phyloP scores from a whole-genome alignment of 257 asterid genomes.

The Ocimum tenuiflorum region DNA sequence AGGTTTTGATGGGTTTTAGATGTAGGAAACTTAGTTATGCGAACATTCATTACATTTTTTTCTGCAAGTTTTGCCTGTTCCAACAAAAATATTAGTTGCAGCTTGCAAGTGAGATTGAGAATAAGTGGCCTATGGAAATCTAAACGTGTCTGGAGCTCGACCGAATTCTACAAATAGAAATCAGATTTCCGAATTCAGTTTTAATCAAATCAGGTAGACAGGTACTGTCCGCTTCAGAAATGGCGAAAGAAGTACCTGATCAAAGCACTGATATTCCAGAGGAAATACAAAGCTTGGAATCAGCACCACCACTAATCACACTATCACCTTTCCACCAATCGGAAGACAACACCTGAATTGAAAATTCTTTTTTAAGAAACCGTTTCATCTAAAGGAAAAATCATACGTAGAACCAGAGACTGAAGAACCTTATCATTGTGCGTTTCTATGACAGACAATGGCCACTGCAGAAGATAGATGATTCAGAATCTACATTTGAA shows the following conservation, averaged over 20 bases:
- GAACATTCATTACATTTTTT: too few species aligned
- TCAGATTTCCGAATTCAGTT: background rate
- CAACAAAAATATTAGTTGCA: too few species aligned
- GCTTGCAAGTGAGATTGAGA: too few species aligned
- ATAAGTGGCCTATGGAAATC: too few species aligned
- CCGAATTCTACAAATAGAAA: background rate
- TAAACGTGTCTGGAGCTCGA: too few species aligned
- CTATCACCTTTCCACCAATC: conserved; percentile 89
- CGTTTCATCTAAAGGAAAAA: background rate
- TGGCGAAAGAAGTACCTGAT: conserved; percentile 26
- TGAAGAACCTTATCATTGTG: conserved; percentile 77
- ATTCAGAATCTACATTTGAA: conserved; percentile 17
- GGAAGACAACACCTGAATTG: conserved; percentile 68
- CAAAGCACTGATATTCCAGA: conserved; percentile 59
- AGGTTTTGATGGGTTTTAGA: too few species aligned
- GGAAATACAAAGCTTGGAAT: conserved; percentile 74
- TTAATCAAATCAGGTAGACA: background rate
- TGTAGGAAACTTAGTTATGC: too few species aligned
- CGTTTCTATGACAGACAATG: conserved; percentile 64
- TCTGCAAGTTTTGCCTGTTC: too few species aligned
- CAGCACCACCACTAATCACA: conserved; percentile 84
- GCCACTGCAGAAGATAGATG: conserved; percentile 61
- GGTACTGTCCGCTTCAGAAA: background rate
- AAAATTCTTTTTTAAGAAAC: conserved; percentile 7
- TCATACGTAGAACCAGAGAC: background rate